Evolutionary conservation across 1,139 yeast genomes (phyloP), one percentile per base, ranked within the genome.

Genomic region (Saccharomyces hybrid): DNA sequence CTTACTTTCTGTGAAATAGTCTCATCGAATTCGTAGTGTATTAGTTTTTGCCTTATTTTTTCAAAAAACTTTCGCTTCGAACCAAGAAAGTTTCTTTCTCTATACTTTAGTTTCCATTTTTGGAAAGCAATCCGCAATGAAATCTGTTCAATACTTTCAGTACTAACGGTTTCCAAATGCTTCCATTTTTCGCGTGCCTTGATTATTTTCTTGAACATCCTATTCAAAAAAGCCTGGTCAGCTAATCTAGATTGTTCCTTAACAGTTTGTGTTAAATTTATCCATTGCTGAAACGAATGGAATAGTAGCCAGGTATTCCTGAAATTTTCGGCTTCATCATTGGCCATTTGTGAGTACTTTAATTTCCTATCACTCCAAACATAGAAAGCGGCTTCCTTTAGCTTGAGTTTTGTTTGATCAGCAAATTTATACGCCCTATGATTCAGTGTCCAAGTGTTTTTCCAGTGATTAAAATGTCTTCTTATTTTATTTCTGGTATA

Each of bases 201-300:
- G 5, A 34, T 27, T 7, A 49, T 28, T 41, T 28, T 42, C 26
- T 42, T 49, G 20, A 49, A 25, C 16, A 29, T 28, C 16, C 16
- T 49, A 31, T 49, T 47, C 48, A 29, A 9, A 6, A 49, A 49
- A n/a, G 31, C 44, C 9, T 49, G 48, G 8, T 49, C 51, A 2
- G 51, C 51, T 9, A 49, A 25, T 44, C 46, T 49, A 7, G 16
- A 11, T 16, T 44, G 44, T 23, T 49, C 32, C 11, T 29, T 23
- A 29, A 42, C n/a, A 13, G 42, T 28, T 42, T 49, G 48, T 11
- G 28, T 42, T 23, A 16, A 42, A 11, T 27, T 31, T 11, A 50
- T 26, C 49, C 49, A 50, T 27, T 26, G 49, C 8, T 50, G 47
- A 46, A 38, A 50, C 13, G 46, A 46, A 8, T 6, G 32, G 5